Percentiles rank a stretch among this genome's conserved stretches.
phyloP scores from a whole-genome alignment of 495 filamentous ascomycete species.

The Talaromyces trachyspermus region DNA sequence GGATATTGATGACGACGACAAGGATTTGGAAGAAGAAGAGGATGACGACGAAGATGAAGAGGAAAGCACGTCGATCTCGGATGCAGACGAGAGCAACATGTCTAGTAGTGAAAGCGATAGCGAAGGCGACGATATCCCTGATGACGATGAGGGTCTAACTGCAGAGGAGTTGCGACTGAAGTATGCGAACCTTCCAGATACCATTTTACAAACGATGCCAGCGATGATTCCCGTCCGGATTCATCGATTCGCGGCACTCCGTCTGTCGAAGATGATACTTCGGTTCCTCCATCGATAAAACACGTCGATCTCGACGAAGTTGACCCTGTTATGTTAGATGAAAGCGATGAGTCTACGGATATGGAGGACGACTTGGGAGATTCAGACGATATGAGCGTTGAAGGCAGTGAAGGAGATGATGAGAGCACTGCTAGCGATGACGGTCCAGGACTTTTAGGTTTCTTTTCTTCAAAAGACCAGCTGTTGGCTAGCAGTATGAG shows the following conservation, averaged over 20 bases:
- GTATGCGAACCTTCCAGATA: conserved; percentile 59
- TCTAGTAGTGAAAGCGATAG: conserved; percentile 42
- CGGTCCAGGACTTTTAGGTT: conserved; percentile 57
- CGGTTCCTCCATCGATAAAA: conserved; percentile 19
- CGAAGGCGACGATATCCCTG: conserved; percentile 38
- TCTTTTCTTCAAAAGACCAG: conserved; percentile 46
- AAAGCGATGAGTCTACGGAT: conserved; percentile 75
- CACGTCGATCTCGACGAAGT: conserved; percentile 54
- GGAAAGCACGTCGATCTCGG: conserved; percentile 28
- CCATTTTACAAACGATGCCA: conserved; percentile 2
- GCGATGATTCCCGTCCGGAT: neutral
- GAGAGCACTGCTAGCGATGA: conserved; percentile 43
- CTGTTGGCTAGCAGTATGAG: conserved; percentile 27
- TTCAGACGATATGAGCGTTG: conserved; percentile 50
- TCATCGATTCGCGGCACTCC: neutral
- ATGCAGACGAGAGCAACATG: conserved; percentile 63
- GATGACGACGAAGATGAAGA: conserved; percentile 41
- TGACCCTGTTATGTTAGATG: conserved; percentile 58
- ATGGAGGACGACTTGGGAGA: conserved; percentile 83
- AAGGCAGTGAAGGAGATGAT: conserved; percentile 41
- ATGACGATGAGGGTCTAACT: conserved; percentile 68
- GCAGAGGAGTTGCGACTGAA: conserved; percentile 72
- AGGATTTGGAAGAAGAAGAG: conserved; percentile 35
- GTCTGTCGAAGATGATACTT: conserved; percentile 10
- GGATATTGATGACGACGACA: conserved; percentile 18